Evolutionary conservation across 179 eudicot genomes (phyloP), one percentile per base, ranked within the genome.

Genomic region (Sideroxylon spinosum): DNA sequence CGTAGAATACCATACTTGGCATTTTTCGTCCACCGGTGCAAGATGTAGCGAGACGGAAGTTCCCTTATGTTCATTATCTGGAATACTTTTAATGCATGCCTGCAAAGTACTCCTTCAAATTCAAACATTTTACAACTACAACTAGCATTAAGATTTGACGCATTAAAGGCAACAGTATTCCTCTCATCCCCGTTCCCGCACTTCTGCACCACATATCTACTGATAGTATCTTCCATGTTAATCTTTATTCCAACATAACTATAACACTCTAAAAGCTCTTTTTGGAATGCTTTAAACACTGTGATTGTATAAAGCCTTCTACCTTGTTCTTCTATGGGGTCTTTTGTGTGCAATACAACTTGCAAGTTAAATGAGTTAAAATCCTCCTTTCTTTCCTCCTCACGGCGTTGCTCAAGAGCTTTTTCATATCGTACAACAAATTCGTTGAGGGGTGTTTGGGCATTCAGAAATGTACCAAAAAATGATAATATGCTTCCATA

Each of bases 51-150:
- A 64, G 89, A 88, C 48, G 90, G 90, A 64, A 86, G 87, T 63
- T 88, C 90, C 78, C 86, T 76, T 69, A 84, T 76, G 80, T 88
- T 88, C 89, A 84, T 77, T 65, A 88, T 88, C 71, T 86, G 87
- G 61, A 88, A 84, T 17, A 86, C 86, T 79, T 86, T 86, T 67
- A 88, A 71, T 0, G 87, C 86, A 71, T 88, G 90, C 76, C 90
- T 86, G 60, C 89, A 88, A 20, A 88, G 90, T 28, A 88, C 73
- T 12, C 90, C 90, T 81, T 86, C 88, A 62, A 86, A 88, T 79
- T 88, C 90, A 79, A 88, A 88, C 90, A 88, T 84, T 72, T 81
- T 88, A 72, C 90, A 88, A 67, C 90, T 88, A 73, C 88, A 87
- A 66, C 81, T 83, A 73, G 82, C 79, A 64, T 87, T 87, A 75